These are phyloP conservation scores for Aspergillus latus DNA, from an alignment of 2,329 filamentous ascomycete genomes.

Conservation along the genomic window DNA sequence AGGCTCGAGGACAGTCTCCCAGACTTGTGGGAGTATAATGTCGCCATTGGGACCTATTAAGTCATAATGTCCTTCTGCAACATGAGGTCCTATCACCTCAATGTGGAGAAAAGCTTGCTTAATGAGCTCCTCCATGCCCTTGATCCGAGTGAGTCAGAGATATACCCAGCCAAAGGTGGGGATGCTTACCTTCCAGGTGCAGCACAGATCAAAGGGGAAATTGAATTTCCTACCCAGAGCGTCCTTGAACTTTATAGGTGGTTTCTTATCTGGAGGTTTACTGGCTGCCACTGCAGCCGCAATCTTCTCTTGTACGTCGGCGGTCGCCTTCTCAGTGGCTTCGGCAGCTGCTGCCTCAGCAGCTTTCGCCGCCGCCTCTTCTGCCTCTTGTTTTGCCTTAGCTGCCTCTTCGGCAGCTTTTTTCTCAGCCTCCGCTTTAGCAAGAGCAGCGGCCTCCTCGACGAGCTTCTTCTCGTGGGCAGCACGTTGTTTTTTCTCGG, in stretches of 20 bases:
- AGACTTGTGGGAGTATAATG: slow-evolving; percentile 77
- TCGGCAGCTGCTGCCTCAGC: slow-evolving; percentile 43
- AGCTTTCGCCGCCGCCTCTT: slow-evolving; percentile 41
- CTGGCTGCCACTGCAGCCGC: slow-evolving; percentile 36
- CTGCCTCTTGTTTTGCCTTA: slow-evolving; percentile 46
- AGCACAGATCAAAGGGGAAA: slow-evolving; percentile 83
- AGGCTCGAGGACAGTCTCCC: slow-evolving; percentile 78
- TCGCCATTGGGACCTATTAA: slow-evolving; percentile 75
- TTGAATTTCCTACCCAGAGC: slow-evolving; percentile 88
- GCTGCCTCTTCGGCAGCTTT: slow-evolving; percentile 50
- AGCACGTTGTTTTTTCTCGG: slow-evolving; percentile 37
- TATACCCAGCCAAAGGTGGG: slow-evolving; percentile 20
- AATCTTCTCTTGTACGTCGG: slow-evolving; percentile 9
- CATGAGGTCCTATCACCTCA: slow-evolving; percentile 71
- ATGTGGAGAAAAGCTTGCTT: slow-evolving; percentile 80
- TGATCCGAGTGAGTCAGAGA: slow-evolving; percentile 13
- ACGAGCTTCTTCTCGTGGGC: slow-evolving; percentile 44
- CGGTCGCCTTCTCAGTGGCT: slow-evolving; percentile 27
- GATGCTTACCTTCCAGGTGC: slow-evolving; percentile 71
- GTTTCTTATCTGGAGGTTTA: slow-evolving; percentile 57
- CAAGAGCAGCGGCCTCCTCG: slow-evolving; percentile 47
- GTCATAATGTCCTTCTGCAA: slow-evolving; percentile 77
- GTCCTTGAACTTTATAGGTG: slow-evolving; percentile 86
- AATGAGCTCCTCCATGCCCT: slow-evolving; percentile 86
- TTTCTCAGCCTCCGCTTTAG: slow-evolving; percentile 49